Evolutionary conservation across 208 protist genomes (phyloP).

Genomic region (Herpetomonas tarakana): DNA sequence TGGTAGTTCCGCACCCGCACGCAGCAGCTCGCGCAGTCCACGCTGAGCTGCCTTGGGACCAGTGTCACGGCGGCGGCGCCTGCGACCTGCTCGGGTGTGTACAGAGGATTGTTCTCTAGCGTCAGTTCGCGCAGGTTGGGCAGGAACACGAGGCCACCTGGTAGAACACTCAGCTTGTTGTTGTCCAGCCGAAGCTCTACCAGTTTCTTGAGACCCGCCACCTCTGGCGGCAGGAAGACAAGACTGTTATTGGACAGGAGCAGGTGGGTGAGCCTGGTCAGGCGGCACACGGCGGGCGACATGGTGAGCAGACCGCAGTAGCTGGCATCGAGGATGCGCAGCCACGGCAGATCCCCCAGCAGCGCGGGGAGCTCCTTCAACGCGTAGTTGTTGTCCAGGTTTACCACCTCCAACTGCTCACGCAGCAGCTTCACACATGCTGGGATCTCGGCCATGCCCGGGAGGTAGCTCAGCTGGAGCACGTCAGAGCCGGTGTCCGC

Average conservation of each 20-base stretch:
- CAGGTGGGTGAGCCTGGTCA: conserved; percentile 65
- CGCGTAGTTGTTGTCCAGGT: conserved; percentile 83
- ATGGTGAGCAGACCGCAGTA: conserved; percentile 55
- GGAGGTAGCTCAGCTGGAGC: conserved; percentile 47
- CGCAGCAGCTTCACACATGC: conserved; percentile 40
- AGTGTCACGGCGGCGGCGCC: conserved; percentile 44
- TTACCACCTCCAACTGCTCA: conserved; percentile 58
- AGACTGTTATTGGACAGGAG: conserved; percentile 75
- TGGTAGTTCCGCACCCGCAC: conserved; percentile 49
- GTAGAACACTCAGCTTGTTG: conserved; percentile 59
- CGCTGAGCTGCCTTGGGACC: conserved; percentile 38
- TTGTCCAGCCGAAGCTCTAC: conserved; percentile 50
- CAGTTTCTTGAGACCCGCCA: conserved; percentile 52
- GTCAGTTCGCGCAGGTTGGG: conserved; percentile 40
- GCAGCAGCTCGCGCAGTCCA: conserved; percentile 79
- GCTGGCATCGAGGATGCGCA: conserved; percentile 66
- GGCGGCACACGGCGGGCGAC: conserved; percentile 40
- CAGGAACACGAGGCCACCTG: conserved; percentile 76
- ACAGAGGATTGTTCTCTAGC: conserved; percentile 78
- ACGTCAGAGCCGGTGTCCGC: conserved; percentile 39
- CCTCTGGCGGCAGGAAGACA: conserved; percentile 35
- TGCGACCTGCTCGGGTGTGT: conserved; percentile 32
- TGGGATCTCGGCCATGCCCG: conserved; percentile 34
- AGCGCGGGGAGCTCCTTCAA: conserved; percentile 40
- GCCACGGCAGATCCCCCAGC: conserved; percentile 50